Evolutionary conservation across 2,329 filamentous ascomycete species (phyloP), one percentile per base, ranked within the genome.

Genomic region (Biscogniauxia mediterranea): DNA sequence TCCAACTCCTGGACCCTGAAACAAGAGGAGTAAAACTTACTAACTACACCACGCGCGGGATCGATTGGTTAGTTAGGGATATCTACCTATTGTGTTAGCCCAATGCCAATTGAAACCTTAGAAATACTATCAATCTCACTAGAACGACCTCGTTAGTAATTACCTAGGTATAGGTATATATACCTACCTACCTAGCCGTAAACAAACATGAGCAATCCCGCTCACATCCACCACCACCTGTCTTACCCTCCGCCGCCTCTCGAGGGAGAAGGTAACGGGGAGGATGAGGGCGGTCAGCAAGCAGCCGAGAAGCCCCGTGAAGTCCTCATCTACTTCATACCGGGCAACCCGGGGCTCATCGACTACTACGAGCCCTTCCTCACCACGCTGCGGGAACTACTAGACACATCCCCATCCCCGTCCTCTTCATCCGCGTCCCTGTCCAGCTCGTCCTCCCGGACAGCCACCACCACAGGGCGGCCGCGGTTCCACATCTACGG

Each of bases 291-390:
- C 5, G 23, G 54, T 60, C 21, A 52, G 19, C 49, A 55, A 56
- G 5, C 46, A 55, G 21, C 60, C 17, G 49, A 21, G 21, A 52
- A 32, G 17, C 49, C 61, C 17, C 64, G 62, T 25, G 54, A 72
- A 21, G 77, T 76, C 62, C 82, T 93, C 55, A 77, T 93, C 66
- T 92, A 87, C 77, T 89, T 91, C 74, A 81, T 94, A 50, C 85
- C 89, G 26, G 91, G 91, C 20, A 94, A 94, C 66, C 91, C 91
- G 5, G 91, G 91, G 5, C 79, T 92, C 19, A 83, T 93, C 56
- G 84, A 83, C 59, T 94, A 91, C 80, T 94, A 94, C 75, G 78
- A 77, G 60, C 80, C 84, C 46, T 94, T 92, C 74, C 79, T 93
- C 11, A 78, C 78, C 0, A 78, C 81, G 15, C 76, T 93, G 1